Base-by-base conservation (phyloP, 2,329 filamentous ascomycete genomes). In the Dactylellina sp. region DNA sequence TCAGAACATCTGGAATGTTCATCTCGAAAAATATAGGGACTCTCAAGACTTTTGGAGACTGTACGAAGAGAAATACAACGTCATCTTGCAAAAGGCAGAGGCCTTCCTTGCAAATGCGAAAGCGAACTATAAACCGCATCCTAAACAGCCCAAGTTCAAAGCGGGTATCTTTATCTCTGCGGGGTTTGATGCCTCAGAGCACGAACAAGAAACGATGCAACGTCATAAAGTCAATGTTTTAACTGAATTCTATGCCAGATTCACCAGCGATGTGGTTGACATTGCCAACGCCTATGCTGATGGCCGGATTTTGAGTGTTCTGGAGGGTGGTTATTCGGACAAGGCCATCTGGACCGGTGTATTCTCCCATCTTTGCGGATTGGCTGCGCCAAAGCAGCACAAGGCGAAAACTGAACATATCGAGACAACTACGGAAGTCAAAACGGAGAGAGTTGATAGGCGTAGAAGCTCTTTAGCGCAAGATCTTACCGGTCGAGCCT, bases 281-380 rank as follows among this genome's bases (percentile, higher is more conserved):
- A 84, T 99, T 71, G 91, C 96, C 0, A 86, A 91, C 42, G 93
- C 97, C 80, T 89, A 91, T 77, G 91, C 86, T 1, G 90, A 96
- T 24, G 94, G 94, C 1, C 87, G 95, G 47, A 85, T 98, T 20
- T 89, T 99, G 79, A 98, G 94, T 80, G 93, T 98, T 1, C 85
- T 99, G 20, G 95, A 99, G 81, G 95, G 95, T 32, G 95, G 95
- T 0, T 99, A 99, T 80, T 97, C 93, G 80, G 92, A 99, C 81
- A 88, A 93, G 70, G 95, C 95, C 7, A 83, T 99, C 53, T 90
- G 87, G 59, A 97, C 92, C 35, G 95, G 95, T 47, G 89, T 97
- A 1, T 83, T 97, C 68, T 96, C 93, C 80, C 95, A 99, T 81
- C 81, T 99, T 16, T 92, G 91, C 77, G 95, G 94, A 4, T 85